These are phyloP conservation scores for Desmodesmus armatus DNA, from an alignment of 139 green algal genomes.

Conservation along the genomic window DNA sequence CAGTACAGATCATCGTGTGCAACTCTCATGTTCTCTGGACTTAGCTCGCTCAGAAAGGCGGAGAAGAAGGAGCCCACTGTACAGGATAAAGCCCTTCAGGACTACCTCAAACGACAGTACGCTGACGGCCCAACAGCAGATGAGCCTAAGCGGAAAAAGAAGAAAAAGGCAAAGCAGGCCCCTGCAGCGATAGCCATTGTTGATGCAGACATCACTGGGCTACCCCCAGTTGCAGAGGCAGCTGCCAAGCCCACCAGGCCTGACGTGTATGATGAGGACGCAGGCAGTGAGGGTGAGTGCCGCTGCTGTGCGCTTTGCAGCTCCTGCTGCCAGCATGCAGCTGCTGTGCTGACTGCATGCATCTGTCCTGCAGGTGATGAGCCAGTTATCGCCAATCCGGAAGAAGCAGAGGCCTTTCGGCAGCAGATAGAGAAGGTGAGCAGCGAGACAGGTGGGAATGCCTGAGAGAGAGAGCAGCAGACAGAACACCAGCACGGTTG, in stretches of 20 bases:
- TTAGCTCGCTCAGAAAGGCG: conserved; percentile 49
- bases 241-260: background rate
- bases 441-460: background rate
- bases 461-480: background rate
- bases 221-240: conserved; percentile 37
- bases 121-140: conserved; percentile 28
- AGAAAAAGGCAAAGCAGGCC: conserved; percentile 53
- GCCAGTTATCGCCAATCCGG: conserved; percentile 76
- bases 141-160: conserved; percentile 67
- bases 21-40: conserved; percentile 54
- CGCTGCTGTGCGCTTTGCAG: background rate
- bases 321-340: background rate
- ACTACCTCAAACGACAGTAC: conserved; percentile 63
- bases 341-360: background rate
- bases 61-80: conserved; percentile 55
- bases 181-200: conserved; percentile 64
- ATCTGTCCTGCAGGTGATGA: conserved; percentile 56
- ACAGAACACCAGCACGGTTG: background rate
- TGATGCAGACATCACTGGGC: conserved; percentile 71
- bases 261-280: conserved; percentile 62
- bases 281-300: conserved; percentile 37
- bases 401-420: conserved; percentile 65
- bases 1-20: background rate
- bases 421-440: conserved; percentile 61
- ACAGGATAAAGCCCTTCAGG: conserved; percentile 49